A percentile compares a stretch with the other conserved stretches of the same genome.
These are phyloP conservation scores for Forsythia viridissima DNA, from an alignment of 257 asterid genomes.

Conservation along the genomic window DNA sequence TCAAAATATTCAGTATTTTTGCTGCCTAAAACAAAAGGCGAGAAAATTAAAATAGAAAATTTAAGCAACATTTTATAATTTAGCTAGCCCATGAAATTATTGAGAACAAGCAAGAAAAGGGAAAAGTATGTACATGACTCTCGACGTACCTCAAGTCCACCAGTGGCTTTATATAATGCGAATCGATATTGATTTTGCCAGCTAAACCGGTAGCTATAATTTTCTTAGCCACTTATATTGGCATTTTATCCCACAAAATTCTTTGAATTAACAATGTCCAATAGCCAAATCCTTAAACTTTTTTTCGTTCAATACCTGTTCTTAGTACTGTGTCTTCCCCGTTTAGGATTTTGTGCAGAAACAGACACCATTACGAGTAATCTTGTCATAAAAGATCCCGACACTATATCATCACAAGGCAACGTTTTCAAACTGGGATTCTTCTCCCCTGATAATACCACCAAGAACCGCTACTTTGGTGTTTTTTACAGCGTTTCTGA, in stretches of 20 bases:
- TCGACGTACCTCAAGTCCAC: too few relatives aligned
- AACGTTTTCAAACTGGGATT: conserved; percentile 14
- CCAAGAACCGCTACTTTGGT: conserved; percentile 25
- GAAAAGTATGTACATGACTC: too few relatives aligned
- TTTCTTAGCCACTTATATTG: too few relatives aligned
- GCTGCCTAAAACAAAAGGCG: too few relatives aligned
- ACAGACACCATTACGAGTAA: conserved; percentile 12
- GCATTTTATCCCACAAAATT: neutral
- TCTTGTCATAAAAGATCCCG: conserved; percentile 3
- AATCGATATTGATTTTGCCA: neutral
- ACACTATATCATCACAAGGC: neutral
- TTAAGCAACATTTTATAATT: too few relatives aligned
- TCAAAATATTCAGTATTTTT: too few relatives aligned
- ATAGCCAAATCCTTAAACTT: neutral
- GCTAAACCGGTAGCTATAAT: neutral
- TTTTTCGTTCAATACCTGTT: neutral
- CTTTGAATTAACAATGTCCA: neutral
- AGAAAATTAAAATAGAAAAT: too few relatives aligned
- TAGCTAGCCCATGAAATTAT: too few relatives aligned
- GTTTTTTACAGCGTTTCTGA: conserved; percentile 36
- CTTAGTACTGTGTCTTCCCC: conserved; percentile 6
- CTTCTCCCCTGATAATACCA: conserved; percentile 12
- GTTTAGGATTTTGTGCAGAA: conserved; percentile 18
- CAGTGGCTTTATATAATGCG: neutral
- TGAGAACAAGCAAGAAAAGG: too few relatives aligned